phyloP scores from a whole-genome alignment of 2,329 filamentous ascomycete species.

The Cladorrhinum sp. region DNA sequence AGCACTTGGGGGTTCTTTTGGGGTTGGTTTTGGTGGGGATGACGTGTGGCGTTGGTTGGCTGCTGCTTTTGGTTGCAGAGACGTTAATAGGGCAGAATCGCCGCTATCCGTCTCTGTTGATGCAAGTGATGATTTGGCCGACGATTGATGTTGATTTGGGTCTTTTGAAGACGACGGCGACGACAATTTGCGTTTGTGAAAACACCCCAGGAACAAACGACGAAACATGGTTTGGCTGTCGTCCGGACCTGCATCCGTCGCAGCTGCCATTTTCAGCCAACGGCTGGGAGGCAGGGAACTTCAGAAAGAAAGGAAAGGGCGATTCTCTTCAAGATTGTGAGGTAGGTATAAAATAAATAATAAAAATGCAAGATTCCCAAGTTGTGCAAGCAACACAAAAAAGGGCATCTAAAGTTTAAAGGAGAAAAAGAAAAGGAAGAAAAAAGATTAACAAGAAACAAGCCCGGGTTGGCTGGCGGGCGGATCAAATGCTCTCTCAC shows the following conservation, averaged over 20 bases:
- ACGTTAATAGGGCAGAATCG: constrained; percentile 13
- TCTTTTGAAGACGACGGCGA: constrained; percentile 12
- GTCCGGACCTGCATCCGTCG: not conserved
- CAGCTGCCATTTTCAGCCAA: not conserved
- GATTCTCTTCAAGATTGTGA: too few species aligned
- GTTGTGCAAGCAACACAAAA: not conserved
- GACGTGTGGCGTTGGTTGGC: not conserved
- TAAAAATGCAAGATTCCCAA: too few species aligned
- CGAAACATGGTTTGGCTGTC: constrained; percentile 17
- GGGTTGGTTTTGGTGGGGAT: constrained; percentile 4
- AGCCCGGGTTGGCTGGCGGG: not conserved
- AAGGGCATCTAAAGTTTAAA: not conserved
- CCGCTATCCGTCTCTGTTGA: constrained; percentile 24
- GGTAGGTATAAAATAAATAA: too few species aligned
- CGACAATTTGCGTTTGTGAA: constrained; percentile 19
- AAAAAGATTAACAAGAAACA: not conserved
- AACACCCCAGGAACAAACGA: constrained; percentile 24
- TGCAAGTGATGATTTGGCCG: constrained; percentile 6
- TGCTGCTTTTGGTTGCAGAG: not conserved
- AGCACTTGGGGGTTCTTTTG: not conserved
- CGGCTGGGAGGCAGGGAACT: too few species aligned
- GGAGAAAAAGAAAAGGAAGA: not conserved
- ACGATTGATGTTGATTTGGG: not conserved
- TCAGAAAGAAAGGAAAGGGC: not conserved
- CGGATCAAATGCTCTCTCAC: not conserved